Evolutionary conservation across 2,329 filamentous ascomycete species (phyloP).

Genomic region (Cladosporium sp.): DNA sequence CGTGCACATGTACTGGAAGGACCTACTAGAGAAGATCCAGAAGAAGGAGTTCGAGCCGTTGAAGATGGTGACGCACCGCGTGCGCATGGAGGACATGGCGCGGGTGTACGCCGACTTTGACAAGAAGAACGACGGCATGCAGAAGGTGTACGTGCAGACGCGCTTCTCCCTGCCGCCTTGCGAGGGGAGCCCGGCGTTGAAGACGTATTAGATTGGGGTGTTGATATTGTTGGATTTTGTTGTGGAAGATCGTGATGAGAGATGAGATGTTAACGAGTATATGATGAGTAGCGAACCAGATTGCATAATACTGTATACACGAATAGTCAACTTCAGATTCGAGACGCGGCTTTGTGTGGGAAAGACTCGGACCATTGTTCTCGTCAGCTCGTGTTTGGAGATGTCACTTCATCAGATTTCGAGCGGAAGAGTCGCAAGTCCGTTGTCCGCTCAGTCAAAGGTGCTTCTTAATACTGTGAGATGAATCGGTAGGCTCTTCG

Average conservation of each 20-base stretch:
- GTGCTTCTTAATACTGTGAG: too few species aligned
- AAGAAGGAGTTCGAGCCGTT: conserved; percentile 66
- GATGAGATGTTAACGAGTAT: background rate
- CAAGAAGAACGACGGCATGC: conserved; percentile 68
- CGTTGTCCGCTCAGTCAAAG: too few species aligned
- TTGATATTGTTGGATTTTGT: background rate
- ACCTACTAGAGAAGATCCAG: conserved; percentile 66
- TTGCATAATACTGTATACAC: background rate
- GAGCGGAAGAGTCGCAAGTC: too few species aligned
- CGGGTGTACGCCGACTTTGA: conserved; percentile 61
- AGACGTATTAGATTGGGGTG: conserved; percentile 1
- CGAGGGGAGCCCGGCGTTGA: conserved; percentile 41
- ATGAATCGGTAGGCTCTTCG: too few species aligned
- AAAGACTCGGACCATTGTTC: too few species aligned
- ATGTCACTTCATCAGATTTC: too few species aligned
- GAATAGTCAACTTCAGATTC: too few species aligned
- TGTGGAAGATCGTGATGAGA: background rate
- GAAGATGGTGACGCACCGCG: conserved; percentile 77
- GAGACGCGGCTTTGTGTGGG: too few species aligned
- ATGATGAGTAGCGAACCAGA: background rate
- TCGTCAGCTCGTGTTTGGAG: too few species aligned
- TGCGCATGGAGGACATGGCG: conserved; percentile 48
- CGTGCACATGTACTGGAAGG: conserved; percentile 79
- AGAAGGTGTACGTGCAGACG: conserved; percentile 72
- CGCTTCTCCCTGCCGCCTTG: conserved; percentile 52